Percentiles rank a stretch among this genome's conserved stretches.
Conservation (phyloP, 2,329 filamentous ascomycete genomes). For the Colletotrichum chrysophilum region DNA sequence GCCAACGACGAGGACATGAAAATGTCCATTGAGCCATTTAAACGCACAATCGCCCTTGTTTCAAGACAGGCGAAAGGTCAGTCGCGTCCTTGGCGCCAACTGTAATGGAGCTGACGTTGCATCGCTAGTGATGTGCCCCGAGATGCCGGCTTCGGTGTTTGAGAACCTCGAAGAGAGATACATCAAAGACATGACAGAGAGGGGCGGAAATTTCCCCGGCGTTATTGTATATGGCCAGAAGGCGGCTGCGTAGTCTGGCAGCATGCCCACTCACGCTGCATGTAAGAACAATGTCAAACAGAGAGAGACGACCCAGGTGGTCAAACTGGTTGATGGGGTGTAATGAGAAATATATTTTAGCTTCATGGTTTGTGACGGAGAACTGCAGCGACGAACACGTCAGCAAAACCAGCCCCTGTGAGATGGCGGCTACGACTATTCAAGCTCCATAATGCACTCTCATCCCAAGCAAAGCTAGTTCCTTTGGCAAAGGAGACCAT, state of each 20-base stretch:
- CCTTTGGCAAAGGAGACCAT: rapidly evolving
- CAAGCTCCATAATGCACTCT: neutral
- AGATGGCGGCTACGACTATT: neutral
- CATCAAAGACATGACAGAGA: slow-evolving; percentile 10
- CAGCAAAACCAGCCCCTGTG: neutral
- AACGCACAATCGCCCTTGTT: neutral
- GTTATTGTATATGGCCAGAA: neutral
- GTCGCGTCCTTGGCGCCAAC: neutral
- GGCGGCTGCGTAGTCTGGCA: neutral
- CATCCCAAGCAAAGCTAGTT: neutral
- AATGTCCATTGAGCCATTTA: neutral
- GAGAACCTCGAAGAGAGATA: slow-evolving; percentile 7
- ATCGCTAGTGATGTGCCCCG: neutral
- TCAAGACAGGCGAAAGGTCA: neutral
- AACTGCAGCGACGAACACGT: rapidly evolving
- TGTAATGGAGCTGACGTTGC: neutral
- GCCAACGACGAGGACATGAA: neutral
- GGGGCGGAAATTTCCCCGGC: neutral
- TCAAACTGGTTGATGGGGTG: rapidly evolving
- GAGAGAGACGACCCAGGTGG: neutral
- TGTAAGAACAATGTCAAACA: neutral
- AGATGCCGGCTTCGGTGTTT: neutral
- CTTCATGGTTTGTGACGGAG: rapidly evolving
- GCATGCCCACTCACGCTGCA: neutral
- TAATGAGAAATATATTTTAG: rapidly evolving